Evolutionary conservation across 2,329 filamentous ascomycete genomes (phyloP).

Genomic region (Calonectria ilicicola): DNA sequence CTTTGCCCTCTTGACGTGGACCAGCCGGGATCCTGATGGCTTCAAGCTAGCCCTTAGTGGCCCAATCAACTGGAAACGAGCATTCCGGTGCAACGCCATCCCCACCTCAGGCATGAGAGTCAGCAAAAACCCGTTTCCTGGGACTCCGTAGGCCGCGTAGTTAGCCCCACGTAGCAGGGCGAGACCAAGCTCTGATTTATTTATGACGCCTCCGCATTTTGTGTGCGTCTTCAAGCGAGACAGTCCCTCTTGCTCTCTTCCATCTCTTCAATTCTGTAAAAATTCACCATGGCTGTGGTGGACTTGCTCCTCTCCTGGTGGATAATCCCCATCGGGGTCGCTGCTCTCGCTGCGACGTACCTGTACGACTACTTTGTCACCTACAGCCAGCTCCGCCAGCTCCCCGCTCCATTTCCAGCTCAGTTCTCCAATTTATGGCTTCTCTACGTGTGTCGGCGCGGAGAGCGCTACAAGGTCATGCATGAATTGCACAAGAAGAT

Average conservation of each 20-base stretch:
- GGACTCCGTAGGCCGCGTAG: constrained; percentile 9
- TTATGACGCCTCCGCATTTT: constrained; percentile 9
- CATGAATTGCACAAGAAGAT: constrained; percentile 79
- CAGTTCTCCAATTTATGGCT: constrained; percentile 86
- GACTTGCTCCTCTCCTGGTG: constrained; percentile 57
- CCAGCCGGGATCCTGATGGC: not conserved
- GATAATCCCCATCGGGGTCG: constrained; percentile 58
- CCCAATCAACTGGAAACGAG: not conserved
- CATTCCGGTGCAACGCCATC: not conserved
- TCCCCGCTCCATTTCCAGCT: constrained; percentile 73
- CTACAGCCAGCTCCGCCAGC: constrained; percentile 59
- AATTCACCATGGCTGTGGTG: constrained; percentile 44
- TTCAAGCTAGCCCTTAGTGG: not conserved
- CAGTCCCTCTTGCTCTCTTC: not conserved
- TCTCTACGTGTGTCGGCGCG: constrained; percentile 72
- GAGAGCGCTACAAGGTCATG: constrained; percentile 73
- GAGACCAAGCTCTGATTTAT: not conserved
- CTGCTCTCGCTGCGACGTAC: constrained; percentile 65
- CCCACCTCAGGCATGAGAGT: not conserved
- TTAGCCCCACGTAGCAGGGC: not conserved
- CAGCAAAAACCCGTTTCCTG: not conserved
- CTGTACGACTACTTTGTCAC: constrained; percentile 72
- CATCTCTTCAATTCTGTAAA: not conserved
- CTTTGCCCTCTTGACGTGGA: not conserved
- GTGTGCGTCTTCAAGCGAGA: not conserved